Evolutionary conservation across 129 eudicot genomes (phyloP).

Genomic region (Escallonia rubra): DNA sequence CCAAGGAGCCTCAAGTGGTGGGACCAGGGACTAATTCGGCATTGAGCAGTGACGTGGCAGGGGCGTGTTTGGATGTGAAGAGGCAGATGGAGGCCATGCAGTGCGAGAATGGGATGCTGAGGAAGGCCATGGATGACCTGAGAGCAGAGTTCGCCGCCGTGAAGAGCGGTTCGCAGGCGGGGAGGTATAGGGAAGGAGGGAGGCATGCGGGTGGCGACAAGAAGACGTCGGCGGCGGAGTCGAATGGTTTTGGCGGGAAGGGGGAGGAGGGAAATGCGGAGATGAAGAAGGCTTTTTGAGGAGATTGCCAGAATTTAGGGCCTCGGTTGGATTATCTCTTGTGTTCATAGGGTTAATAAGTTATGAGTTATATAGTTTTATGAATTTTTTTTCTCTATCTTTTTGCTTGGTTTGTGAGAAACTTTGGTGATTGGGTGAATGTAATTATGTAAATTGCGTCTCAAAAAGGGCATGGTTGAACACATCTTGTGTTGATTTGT

Average conservation of each 20-base stretch:
- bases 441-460: no score
- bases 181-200: constrained; percentile 10
- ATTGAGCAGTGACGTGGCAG: neutral
- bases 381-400: no score
- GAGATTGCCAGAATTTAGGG: neutral
- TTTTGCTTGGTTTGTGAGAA: no score
- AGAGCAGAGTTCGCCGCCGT: constrained; percentile 45
- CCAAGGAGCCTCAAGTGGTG: neutral
- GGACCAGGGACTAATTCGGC: no score
- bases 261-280: constrained; percentile 28
- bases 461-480: no score
- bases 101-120: constrained; percentile 49
- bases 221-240: neutral
- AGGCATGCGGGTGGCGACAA: no score
- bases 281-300: constrained; percentile 20
- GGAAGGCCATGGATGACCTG: constrained; percentile 52
- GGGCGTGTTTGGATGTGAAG: constrained; percentile 47
- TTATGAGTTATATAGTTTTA: no score
- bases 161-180: constrained; percentile 11
- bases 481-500: no score
- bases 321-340: no score
- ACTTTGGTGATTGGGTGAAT: no score
- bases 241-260: constrained; percentile 23
- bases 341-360: no score
- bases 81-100: constrained; percentile 51